Percentiles rank a stretch among this genome's conserved stretches.
These are phyloP conservation scores for Lagenaria siceraria DNA, from an alignment of 306 rosid species.

Conservation along the genomic window DNA sequence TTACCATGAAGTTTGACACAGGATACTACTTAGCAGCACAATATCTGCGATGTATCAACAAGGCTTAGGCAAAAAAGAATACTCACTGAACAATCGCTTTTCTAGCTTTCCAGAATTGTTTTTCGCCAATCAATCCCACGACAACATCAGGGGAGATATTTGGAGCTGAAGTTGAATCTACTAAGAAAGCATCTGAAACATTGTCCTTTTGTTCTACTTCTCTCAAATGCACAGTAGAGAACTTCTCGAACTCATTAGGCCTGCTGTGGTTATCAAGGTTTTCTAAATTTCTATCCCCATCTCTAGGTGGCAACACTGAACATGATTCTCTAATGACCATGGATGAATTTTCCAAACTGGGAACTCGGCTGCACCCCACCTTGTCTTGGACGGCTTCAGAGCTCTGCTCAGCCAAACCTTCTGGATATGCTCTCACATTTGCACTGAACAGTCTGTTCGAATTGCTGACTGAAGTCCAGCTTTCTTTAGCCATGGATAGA, in stretches of 20 bases:
- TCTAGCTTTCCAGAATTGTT: slow-evolving; percentile 51
- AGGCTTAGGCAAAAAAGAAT: background rate
- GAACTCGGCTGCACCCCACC: slow-evolving; percentile 1
- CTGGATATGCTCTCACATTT: slow-evolving; percentile 7
- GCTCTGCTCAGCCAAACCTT: slow-evolving; percentile 15
- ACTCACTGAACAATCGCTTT: slow-evolving; percentile 58
- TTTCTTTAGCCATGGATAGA: slow-evolving; percentile 21
- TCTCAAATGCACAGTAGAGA: slow-evolving; percentile 12
- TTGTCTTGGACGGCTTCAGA: slow-evolving; percentile 21
- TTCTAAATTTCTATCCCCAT: slow-evolving; percentile 14
- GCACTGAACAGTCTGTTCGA: slow-evolving; percentile 24
- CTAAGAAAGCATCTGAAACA: slow-evolving; percentile 15
- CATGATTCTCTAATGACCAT: slow-evolving; percentile 9
- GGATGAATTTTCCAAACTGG: background rate
- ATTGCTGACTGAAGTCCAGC: slow-evolving; percentile 18
- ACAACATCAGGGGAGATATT: slow-evolving; percentile 45
- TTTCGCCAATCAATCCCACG: slow-evolving; percentile 44
- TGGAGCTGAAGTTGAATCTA: slow-evolving; percentile 9
- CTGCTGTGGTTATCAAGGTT: slow-evolving; percentile 16
- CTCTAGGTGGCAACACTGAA: slow-evolving; percentile 12
- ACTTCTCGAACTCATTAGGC: slow-evolving; percentile 19
- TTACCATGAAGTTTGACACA: background rate
- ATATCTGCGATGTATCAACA: background rate
- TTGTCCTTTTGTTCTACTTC: slow-evolving; percentile 8
- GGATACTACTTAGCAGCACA: background rate